Percentiles rank a stretch among this genome's conserved stretches.
Conservation (phyloP, 2,329 filamentous ascomycete species). For the Westerdykella sp. region DNA sequence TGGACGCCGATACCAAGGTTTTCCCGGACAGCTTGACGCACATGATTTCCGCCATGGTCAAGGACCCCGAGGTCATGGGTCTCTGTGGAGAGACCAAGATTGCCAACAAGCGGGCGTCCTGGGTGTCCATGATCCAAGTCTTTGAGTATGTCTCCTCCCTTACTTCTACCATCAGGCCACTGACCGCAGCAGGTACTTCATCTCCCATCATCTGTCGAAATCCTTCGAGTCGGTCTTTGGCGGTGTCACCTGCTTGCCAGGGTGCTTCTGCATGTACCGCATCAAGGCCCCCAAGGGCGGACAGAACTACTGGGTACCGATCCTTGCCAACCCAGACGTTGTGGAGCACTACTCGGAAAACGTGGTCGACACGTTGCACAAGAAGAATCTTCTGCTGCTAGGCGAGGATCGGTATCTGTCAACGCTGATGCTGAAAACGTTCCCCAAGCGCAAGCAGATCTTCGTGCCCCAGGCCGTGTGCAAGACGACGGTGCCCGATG, state of each 20-base stretch:
- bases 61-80: constrained; percentile 98
- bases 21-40: constrained; percentile 98
- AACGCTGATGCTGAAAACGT: constrained; percentile 96
- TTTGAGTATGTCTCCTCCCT: constrained; percentile 61
- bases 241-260: constrained; percentile 95
- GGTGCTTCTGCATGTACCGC: constrained; percentile 99
- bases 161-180: constrained; percentile 17
- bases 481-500: constrained; percentile 93
- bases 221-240: constrained; percentile 98
- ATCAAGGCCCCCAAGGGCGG: constrained; percentile 98
- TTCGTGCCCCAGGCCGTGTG: constrained; percentile 98
- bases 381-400: constrained; percentile 87
- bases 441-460: constrained; percentile 97
- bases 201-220: constrained; percentile 94
- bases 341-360: constrained; percentile 99
- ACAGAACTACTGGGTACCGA: constrained; percentile 99
- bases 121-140: constrained; percentile 97
- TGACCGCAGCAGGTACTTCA: constrained; percentile 63
- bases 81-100: constrained; percentile 99
- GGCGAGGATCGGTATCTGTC: constrained; percentile 94
- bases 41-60: constrained; percentile 99
- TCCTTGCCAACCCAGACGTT: constrained; percentile 94
- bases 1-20: constrained; percentile 97
- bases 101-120: constrained; percentile 90
- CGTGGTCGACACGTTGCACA: constrained; percentile 95